Evolutionary conservation across 1,284 basidiomycete species (phyloP), one percentile per base, ranked within the genome.

Genomic region (Cerrena zonata): DNA sequence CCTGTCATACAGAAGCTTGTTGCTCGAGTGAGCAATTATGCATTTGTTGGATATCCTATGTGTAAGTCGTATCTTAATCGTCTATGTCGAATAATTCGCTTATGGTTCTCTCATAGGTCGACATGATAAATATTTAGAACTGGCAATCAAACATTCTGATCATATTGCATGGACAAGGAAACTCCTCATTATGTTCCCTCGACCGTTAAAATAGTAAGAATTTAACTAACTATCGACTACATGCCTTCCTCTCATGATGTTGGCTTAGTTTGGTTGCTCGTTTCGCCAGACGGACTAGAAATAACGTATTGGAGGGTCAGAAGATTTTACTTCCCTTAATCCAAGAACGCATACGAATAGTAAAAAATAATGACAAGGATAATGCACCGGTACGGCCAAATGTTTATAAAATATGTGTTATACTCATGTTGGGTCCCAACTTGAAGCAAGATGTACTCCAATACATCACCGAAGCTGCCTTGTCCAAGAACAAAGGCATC

Each of bases 21-120:
- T 38, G 71, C 72, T 7, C 64, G 73, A 24, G 66, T 71, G 25
- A 73, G 67, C 52, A 77, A 75, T 56, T 67, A 75, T 38, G 69
- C 72, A 10, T 73, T 78, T 49, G 69, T 78, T 48, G 75, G 76
- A 2, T 48, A 64, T 3, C 71, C 71, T 4, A 45, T 72, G 3
- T 76, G 75, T 66, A 34, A 51, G 55, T 40, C 24, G 11, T 34
- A 18, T 12, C 43, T 24, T 38, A n/a, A n/a, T 11, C 15, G 13
- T 5, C 40, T 50, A 12, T 18, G 27, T 47, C 2, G 48, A 37
- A 48, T 51, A 10, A 25, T 38, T 10, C 52, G 52, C 11, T 50
- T 49, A 44, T 53, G 53, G 45, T 7, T 45, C 39, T 43, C 38
- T 23, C 38, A 27, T 26, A 65, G 63, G 62, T 38, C 56, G 63